phyloP scores from a whole-genome alignment of 805 yeast species.

The Barnettozyma pratensis region DNA sequence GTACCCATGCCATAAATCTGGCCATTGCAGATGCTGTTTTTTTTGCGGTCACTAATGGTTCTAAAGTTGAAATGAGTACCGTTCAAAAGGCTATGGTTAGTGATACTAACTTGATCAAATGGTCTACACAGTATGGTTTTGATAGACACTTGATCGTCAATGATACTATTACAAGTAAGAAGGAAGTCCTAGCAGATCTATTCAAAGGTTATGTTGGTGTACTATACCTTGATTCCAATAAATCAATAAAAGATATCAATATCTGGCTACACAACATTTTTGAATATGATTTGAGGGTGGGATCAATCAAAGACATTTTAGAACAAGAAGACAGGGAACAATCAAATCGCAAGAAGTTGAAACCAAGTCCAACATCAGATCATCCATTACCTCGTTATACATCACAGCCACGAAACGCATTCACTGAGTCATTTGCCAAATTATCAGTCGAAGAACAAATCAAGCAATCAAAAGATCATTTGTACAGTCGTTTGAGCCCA shows the following conservation, averaged over 20 bases:
- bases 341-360: neutral
- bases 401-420: neutral
- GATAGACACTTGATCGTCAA: neutral
- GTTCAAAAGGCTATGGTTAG: neutral
- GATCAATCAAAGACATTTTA: neutral
- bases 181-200: neutral
- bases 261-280: neutral
- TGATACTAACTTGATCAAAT: neutral
- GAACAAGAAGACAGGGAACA: neutral
- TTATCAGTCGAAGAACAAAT: constrained; percentile 35
- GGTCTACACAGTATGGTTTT: neutral
- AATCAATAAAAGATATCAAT: neutral
- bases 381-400: no score
- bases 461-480: constrained; percentile 51
- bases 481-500: constrained; percentile 61
- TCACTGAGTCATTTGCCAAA: neutral
- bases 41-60: neutral
- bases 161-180: neutral
- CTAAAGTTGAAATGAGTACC: neutral
- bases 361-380: no score
- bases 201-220: constrained; percentile 2
- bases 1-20: neutral
- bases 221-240: neutral
- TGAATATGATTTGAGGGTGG: neutral
- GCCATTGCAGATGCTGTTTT: neutral